These are phyloP conservation scores for Aspergillus unguis DNA, from an alignment of 2,329 filamentous ascomycete genomes.

Conservation along the genomic window DNA sequence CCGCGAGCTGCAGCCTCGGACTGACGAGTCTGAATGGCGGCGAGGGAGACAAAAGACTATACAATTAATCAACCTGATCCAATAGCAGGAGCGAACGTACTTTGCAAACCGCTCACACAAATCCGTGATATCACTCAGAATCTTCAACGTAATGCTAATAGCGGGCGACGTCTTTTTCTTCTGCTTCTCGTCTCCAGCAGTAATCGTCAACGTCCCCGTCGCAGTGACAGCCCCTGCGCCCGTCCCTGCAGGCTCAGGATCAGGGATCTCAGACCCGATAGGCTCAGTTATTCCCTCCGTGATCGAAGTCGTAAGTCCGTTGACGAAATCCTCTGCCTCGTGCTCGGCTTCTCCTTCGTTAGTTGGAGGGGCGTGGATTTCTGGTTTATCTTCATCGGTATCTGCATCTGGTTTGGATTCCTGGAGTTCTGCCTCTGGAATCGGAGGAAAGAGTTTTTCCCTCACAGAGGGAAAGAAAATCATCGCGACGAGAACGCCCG, in stretches of 20 bases:
- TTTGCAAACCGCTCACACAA: conserved; percentile 63
- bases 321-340: conserved; percentile 77
- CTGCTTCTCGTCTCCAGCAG: conserved; percentile 67
- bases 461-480: conserved; percentile 64
- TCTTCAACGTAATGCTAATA: conserved; percentile 70
- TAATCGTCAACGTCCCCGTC: conserved; percentile 30
- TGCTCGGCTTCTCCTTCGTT: conserved; percentile 78
- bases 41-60: conserved; percentile 60
- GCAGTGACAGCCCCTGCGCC: too few relatives aligned
- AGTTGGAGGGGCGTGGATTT: conserved; percentile 65
- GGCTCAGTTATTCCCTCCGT: conserved; percentile 74
- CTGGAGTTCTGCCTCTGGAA: not conserved
- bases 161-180: conserved; percentile 76
- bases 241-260: conserved; percentile 36
- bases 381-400: not conserved
- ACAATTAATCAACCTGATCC: not conserved
- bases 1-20: conserved; percentile 55
- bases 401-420: not conserved
- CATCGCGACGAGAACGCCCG: conserved; percentile 60
- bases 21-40: conserved; percentile 57
- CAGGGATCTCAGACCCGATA: conserved; percentile 58
- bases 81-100: conserved; percentile 28
- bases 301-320: conserved; percentile 50
- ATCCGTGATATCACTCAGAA: conserved; percentile 58
- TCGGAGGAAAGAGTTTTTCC: conserved; percentile 60